Conservation (phyloP, 176 grass and related monocot species). For the Hsuehochloa calcarea region DNA sequence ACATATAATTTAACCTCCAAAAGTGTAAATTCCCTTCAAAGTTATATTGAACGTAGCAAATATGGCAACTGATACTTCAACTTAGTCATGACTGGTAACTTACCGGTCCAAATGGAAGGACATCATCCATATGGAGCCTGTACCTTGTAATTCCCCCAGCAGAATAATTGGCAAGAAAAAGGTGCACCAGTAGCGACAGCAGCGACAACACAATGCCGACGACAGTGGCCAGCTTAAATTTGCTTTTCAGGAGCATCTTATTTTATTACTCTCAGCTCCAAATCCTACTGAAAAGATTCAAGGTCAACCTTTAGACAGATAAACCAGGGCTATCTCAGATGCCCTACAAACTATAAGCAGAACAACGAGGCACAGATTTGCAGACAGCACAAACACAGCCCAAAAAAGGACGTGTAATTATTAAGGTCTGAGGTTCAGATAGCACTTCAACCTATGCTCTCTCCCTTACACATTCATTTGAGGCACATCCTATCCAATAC, state of each 20-base stretch:
- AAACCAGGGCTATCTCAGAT: not conserved
- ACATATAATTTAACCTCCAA: not conserved
- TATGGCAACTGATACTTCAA: not conserved
- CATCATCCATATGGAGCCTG: constrained; percentile 58
- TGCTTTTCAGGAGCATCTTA: constrained; percentile 93
- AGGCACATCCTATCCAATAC: not conserved
- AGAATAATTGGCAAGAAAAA: constrained; percentile 89
- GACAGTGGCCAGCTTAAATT: constrained; percentile 85
- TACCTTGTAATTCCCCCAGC: constrained; percentile 55
- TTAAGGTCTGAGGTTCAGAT: not conserved
- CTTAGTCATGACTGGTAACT: constrained; percentile 10
- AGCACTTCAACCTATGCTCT: not conserved
- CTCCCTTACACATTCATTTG: not conserved
- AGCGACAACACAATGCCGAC: constrained; percentile 75
- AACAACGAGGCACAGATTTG: not conserved
- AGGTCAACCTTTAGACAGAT: not conserved
- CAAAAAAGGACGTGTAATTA: not conserved
- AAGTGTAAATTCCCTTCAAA: not conserved
- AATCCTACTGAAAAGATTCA: constrained; percentile 30
- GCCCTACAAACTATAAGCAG: not conserved
- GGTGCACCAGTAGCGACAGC: constrained; percentile 81
- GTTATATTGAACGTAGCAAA: not conserved
- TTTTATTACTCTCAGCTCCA: constrained; percentile 50
- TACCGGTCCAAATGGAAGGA: constrained; percentile 67
- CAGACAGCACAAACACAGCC: not conserved